Evolutionary conservation across 2,329 filamentous ascomycete genomes (phyloP), one percentile per base, ranked within the genome.

Genomic region (Capronia epimyces): DNA sequence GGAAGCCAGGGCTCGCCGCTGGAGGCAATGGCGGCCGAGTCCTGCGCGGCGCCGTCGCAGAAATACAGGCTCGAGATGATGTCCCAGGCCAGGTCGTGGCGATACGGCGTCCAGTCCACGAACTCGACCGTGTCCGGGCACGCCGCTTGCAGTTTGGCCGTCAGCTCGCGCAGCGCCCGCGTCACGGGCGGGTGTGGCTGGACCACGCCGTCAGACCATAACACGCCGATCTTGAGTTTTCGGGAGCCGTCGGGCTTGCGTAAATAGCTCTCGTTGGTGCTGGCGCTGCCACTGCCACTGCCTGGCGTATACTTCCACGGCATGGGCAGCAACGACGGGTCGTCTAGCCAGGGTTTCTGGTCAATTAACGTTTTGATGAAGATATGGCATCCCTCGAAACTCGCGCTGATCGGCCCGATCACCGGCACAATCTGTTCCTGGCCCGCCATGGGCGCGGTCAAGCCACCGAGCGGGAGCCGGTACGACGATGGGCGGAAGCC

Each of bases 201-300:
- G 2, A 84, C 82, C 43, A 81, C 71, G 12, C 76, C 78, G 62
- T 87, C 84, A 64, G 82, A 70, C 75, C 76, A 80, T 65, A 86
- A 71, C 20, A 87, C 75, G 3, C 71, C 83, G 46, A 87, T 69
- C 31, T 69, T 76, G 15, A 86, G 65, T 40, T 39, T 65, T 65
- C 3, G 52, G 15, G 34, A 8, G 15, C 34, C 34, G 3, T 37
- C 34, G 4, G 34, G 34, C 13, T 37, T 37, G 34, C 4, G 4
- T 9, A 37, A 15, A 20, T 37, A 37, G 34, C 34, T 37, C 4
- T 37, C 12, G 16, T 7, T 8, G 20, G n/a, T 46, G 16, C 24
- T 29, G 22, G 3, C 40, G n/a, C 21, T 47, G 22, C 9, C 41
- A 32, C 13, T 36, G 21, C 18, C 16, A 15, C 10, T 50, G 40